These are phyloP conservation scores for Gossypium stocksii DNA, from an alignment of 345 rosid genomes.

Conservation along the genomic window DNA sequence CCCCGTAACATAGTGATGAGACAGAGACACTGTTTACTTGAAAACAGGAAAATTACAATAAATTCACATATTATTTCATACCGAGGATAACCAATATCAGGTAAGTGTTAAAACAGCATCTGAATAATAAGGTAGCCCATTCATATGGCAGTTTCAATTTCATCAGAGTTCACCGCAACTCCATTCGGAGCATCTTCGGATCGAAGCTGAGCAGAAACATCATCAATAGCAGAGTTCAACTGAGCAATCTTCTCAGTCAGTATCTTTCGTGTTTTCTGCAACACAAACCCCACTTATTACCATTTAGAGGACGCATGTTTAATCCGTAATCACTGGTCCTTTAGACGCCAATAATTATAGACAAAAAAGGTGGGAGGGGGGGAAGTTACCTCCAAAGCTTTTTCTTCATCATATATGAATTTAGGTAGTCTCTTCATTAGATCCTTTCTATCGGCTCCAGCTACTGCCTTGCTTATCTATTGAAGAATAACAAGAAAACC, in stretches of 20 bases:
- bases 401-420: slow-evolving; percentile 93
- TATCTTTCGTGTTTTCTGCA: slow-evolving; percentile 76
- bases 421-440: slow-evolving; percentile 92
- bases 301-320: not conserved
- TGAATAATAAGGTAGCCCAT: slow-evolving; percentile 11
- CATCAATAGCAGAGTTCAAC: slow-evolving; percentile 84
- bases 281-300: slow-evolving; percentile 16
- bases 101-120: slow-evolving; percentile 9
- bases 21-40: not conserved
- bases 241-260: slow-evolving; percentile 80
- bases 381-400: slow-evolving; percentile 73
- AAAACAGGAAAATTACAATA: slow-evolving; percentile 14
- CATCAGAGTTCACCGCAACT: slow-evolving; percentile 48
- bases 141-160: slow-evolving; percentile 57
- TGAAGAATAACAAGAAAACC: slow-evolving; percentile 10
- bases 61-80: slow-evolving; percentile 21
- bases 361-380: not conserved
- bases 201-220: slow-evolving; percentile 70
- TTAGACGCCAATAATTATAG: not conserved
- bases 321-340: not conserved
- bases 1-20: not conserved
- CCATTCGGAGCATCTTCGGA: slow-evolving; percentile 64
- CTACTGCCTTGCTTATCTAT: slow-evolving; percentile 79
- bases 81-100: slow-evolving; percentile 11
- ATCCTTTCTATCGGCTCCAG: slow-evolving; percentile 77